A percentile compares a stretch with the other conserved stretches of the same genome.
Evolutionary conservation across 2,329 filamentous ascomycete species (phyloP).

Genomic region (Colletotrichum sp.): DNA sequence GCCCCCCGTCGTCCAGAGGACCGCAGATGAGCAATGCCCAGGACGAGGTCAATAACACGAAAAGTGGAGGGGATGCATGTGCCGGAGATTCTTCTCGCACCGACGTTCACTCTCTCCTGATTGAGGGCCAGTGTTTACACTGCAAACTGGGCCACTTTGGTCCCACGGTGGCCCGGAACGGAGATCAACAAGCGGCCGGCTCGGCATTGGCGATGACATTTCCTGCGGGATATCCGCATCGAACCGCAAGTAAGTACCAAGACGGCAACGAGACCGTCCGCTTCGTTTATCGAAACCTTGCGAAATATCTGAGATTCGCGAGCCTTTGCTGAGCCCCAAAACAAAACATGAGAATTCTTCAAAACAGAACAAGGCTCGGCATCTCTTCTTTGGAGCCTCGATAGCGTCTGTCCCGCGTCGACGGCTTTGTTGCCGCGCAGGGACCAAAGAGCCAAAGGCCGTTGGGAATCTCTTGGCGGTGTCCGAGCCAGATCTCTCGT

Average conservation of each 20-base stretch:
- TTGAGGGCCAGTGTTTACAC: not conserved
- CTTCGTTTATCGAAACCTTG: not conserved
- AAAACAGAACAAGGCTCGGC: not conserved
- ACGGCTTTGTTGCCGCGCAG: not conserved
- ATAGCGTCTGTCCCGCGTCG: not conserved
- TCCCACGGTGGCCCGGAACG: not conserved
- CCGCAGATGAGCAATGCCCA: not conserved
- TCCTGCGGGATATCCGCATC: not conserved
- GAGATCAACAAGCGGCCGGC: not conserved
- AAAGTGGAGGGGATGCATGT: not conserved
- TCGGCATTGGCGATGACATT: not conserved
- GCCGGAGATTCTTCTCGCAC: not conserved
- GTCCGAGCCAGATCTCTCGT: slow-evolving; percentile 11
- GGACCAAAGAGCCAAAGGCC: not conserved
- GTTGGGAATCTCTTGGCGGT: slow-evolving; percentile 16
- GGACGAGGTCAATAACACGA: not conserved
- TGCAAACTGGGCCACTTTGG: not conserved
- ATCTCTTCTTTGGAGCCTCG: not conserved
- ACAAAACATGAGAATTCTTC: not conserved
- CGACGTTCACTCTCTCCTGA: not conserved
- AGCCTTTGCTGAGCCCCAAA: not conserved
- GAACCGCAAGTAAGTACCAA: not conserved
- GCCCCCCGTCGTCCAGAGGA: not conserved
- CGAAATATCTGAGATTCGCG: not conserved
- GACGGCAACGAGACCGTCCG: not conserved